A percentile compares a stretch with the other conserved stretches of the same genome.
Evolutionary conservation across 148 eudicot species (phyloP).

Genomic region (Rhododendron ferrugineum): DNA sequence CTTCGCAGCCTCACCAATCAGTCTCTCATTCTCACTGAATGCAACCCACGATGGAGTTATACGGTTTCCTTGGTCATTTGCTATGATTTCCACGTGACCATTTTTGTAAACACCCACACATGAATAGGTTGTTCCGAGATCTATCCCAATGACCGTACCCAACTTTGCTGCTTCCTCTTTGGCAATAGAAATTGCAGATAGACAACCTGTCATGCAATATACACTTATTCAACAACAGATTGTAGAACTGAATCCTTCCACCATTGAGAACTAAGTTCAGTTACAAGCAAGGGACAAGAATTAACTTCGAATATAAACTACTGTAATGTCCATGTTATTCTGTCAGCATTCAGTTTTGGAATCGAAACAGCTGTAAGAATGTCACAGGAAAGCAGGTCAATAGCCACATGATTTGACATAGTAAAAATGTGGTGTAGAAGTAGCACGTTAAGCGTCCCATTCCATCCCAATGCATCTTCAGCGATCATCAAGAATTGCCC

Average conservation of each 20-base stretch:
- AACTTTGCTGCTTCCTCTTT: conserved; percentile 33
- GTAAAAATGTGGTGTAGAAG: background rate
- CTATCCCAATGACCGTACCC: conserved; percentile 40
- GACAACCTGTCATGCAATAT: conserved; percentile 23
- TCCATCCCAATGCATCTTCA: background rate
- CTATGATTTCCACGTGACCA: conserved; percentile 41
- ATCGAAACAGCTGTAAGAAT: background rate
- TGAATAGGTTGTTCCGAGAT: conserved; percentile 37
- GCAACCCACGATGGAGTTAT: conserved; percentile 44
- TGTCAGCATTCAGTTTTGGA: background rate
- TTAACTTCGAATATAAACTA: background rate
- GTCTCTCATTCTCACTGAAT: conserved; percentile 24
- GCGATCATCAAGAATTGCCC: background rate
- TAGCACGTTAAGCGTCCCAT: background rate
- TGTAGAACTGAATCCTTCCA: background rate
- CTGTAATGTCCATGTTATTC: background rate
- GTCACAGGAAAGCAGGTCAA: background rate
- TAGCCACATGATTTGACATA: background rate
- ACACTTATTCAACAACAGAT: background rate
- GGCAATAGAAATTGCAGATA: conserved; percentile 37
- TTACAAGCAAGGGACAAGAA: background rate
- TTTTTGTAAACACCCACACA: conserved; percentile 43
- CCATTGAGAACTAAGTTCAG: background rate
- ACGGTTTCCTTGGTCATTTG: conserved; percentile 43
- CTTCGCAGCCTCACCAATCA: conserved; percentile 40